Percentiles rank a stretch among this genome's conserved stretches.
phyloP scores from a whole-genome alignment of 495 filamentous ascomycete genomes.

The Penicillium desertorum region DNA sequence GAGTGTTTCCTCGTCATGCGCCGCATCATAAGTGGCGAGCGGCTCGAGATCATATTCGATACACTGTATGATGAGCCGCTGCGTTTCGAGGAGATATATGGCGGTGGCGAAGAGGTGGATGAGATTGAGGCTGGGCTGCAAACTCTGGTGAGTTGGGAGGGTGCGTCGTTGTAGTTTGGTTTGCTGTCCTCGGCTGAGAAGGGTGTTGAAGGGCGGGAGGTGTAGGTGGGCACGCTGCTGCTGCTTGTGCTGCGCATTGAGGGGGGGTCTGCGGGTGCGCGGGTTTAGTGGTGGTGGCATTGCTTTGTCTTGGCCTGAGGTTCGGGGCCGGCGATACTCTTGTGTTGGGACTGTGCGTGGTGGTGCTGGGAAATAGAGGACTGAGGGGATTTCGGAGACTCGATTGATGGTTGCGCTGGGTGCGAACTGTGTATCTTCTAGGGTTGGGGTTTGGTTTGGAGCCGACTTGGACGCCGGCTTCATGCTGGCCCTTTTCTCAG shows the following conservation, averaged over 20 bases:
- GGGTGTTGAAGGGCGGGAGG: conserved; percentile 22
- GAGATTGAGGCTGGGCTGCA: conserved; percentile 29
- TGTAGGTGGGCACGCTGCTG: conserved; percentile 27
- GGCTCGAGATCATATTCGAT: conserved; percentile 26
- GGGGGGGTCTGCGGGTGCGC: conserved; percentile 21
- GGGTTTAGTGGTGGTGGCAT: conserved; percentile 12
- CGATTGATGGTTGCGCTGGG: conserved; percentile 25
- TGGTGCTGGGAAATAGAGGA: conserved; percentile 25
- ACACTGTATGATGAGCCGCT: conserved; percentile 29
- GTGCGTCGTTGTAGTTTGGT: conserved; percentile 24
- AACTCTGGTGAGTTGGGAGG: conserved; percentile 20
- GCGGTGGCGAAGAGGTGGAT: conserved; percentile 19
- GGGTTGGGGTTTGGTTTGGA: neutral
- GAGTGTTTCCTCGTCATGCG: conserved; percentile 39
- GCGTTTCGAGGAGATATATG: conserved; percentile 22
- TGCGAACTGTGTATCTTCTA: conserved; percentile 1
- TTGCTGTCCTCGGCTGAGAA: conserved; percentile 16
- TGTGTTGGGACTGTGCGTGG: conserved; percentile 14
- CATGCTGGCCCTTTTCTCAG: conserved; percentile 9
- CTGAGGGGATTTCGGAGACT: conserved; percentile 31
- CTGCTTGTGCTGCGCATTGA: conserved; percentile 36
- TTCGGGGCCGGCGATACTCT: conserved; percentile 27
- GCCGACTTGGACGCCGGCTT: neutral
- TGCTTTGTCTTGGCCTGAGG: conserved; percentile 28
- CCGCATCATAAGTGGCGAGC: conserved; percentile 30